Evolutionary conservation across 371 early-diverging fungal species (phyloP), one percentile per base, ranked within the genome.

Genomic region (Umbelopsis sp.): DNA sequence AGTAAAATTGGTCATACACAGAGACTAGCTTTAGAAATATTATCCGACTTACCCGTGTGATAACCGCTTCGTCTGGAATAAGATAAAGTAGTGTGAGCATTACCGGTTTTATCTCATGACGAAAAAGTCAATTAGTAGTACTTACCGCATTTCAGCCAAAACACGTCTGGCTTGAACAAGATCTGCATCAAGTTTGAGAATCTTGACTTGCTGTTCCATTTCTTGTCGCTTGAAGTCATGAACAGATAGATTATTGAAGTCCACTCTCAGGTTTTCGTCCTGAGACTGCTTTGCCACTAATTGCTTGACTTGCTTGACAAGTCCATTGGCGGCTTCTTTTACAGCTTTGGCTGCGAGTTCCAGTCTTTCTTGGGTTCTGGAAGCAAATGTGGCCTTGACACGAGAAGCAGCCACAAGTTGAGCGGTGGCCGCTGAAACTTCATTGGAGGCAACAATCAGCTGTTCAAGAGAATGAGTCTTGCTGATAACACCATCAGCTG

Each of bases 191-290:
- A 98, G 83, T 76, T 95, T 94, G 67, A 97, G 82, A 63, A 99
- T 97, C 81, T 90, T 87, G 48, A 98, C 98, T 81, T 99, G 98
- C 80, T 96, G 97, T 72, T 96, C 95, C 98, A 97, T 97, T 81
- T 98, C 98, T 72, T 89, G 87, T 66, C 93, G 91, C 86, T 97
- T 97, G 77, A 94, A 94, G 78, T 99, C 96, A 74, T 96, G 94
- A 6, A 91, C 87, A 67, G 92, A 89, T 83, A 97, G 77, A 67
- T 87, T 84, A 68, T 87, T 86, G 44, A 92, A 91, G 66, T 95
- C 94, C 29, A 91, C 84, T 45, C 79, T 74, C 2, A 86, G 80
- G 20, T 78, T 78, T 14, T 77, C 78, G 2, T 65, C 66, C 52
- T 83, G 76, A 63, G 85, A 74, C 70, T 90, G 85, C 66, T 91